Conservation (phyloP, 2,329 filamentous ascomycete genomes). For the Didymella pinodella region DNA sequence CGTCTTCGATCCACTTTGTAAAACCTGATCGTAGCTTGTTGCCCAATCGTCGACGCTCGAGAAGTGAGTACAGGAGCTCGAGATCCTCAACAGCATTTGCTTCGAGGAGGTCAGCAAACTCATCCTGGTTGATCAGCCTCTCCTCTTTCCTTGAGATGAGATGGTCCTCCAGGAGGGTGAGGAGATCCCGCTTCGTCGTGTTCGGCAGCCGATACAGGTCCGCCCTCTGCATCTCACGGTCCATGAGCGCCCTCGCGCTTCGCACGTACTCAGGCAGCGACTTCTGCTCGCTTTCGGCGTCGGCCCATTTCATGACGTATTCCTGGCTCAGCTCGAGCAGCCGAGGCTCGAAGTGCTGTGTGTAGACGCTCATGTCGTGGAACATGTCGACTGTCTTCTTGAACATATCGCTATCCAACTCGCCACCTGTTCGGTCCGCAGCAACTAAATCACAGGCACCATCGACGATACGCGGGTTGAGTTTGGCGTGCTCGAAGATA, state of each 20-base stretch:
- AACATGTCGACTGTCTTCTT: conserved; percentile 81
- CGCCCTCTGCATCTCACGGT: conserved; percentile 76
- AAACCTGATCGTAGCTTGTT: conserved; percentile 76
- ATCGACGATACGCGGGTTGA: conserved; percentile 65
- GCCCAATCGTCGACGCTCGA: conserved; percentile 75
- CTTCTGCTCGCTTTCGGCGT: conserved; percentile 66
- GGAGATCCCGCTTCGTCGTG: conserved; percentile 79
- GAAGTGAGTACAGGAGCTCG: conserved; percentile 77
- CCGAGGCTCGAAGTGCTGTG: conserved; percentile 76
- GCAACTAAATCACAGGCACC: conserved; percentile 81
- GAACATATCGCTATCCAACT: conserved; percentile 69
- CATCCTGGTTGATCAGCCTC: conserved; percentile 65
- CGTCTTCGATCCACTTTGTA: conserved; percentile 76
- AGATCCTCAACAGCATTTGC: conserved; percentile 74
- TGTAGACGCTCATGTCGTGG: conserved; percentile 83
- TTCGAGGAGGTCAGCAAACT: conserved; percentile 76
- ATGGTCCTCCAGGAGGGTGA: conserved; percentile 74
- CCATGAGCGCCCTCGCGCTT: conserved; percentile 72
- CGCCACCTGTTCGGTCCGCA: conserved; percentile 69
- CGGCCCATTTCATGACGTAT: conserved; percentile 75
- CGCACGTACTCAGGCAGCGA: conserved; percentile 79
- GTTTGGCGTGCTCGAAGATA: conserved; percentile 62
- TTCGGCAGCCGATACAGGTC: conserved; percentile 83
- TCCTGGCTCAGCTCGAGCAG: conserved; percentile 72
- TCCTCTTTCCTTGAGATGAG: conserved; percentile 73